Evolutionary conservation across 2,329 filamentous ascomycete genomes (phyloP).

Genomic region (Rugonectria rugulosa): DNA sequence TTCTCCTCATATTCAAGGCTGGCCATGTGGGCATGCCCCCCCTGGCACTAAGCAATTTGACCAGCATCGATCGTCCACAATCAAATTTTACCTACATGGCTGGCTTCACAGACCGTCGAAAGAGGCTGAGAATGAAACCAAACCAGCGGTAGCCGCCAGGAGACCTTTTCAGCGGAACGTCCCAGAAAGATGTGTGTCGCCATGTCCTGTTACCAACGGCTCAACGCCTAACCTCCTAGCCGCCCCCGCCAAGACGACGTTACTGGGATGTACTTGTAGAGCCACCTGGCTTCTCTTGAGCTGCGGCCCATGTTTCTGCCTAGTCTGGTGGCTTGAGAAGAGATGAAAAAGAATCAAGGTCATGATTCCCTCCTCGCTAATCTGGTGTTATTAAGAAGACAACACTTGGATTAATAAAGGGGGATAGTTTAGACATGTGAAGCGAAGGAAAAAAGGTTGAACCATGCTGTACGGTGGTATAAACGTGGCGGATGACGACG

Average conservation of each 20-base stretch:
- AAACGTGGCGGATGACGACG: conserved; percentile 5
- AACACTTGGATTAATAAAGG: not conserved
- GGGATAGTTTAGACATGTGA: conserved; percentile 1
- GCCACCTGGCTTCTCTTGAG: not conserved
- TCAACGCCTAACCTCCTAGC: no score
- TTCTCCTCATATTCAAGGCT: conserved; percentile 5
- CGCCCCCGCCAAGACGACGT: conserved; percentile 7
- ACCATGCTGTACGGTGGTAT: not conserved
- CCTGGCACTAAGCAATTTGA: conserved; percentile 34
- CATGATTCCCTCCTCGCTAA: not conserved
- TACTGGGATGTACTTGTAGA: not conserved
- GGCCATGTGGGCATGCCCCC: conserved; percentile 24
- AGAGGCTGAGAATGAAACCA: conserved; percentile 15
- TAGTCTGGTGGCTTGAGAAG: conserved; percentile 5
- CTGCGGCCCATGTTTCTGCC: not conserved
- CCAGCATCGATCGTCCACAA: conserved; percentile 31
- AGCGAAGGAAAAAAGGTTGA: conserved; percentile 1
- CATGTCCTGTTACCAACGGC: not conserved
- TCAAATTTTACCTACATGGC: conserved; percentile 24
- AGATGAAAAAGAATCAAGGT: not conserved
- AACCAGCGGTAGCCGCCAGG: no score
- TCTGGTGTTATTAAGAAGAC: not conserved
- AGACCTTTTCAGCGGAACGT: no score
- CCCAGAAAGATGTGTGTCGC: not conserved
- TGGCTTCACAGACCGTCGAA: conserved; percentile 3